Percentiles rank a stretch among this genome's conserved stretches.
Conservation (phyloP, 139 green algal genomes). For the Chlorella sp. region DNA sequence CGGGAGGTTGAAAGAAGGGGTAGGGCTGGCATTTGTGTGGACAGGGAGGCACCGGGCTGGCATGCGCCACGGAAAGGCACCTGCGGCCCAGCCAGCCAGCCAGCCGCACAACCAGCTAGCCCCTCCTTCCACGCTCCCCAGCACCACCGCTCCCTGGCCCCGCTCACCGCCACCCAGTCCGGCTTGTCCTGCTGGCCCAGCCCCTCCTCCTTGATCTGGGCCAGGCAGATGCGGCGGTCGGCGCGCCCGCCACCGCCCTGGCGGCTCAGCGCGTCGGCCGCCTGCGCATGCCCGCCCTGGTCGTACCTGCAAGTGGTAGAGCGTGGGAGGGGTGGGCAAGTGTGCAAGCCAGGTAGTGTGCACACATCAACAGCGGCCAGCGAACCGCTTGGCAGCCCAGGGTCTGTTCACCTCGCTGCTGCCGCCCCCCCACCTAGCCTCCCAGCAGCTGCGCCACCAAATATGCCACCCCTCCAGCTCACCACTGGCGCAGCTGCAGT, state of each 20-base stretch:
- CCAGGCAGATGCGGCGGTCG: slow-evolving; percentile 75
- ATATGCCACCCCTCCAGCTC: neutral
- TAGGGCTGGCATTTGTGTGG: too few species aligned
- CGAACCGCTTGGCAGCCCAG: too few species aligned
- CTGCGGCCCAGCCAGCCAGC: neutral
- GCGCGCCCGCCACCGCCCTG: slow-evolving; percentile 50
- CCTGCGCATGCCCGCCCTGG: slow-evolving; percentile 39
- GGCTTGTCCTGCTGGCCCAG: slow-evolving; percentile 71
- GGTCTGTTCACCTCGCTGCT: too few species aligned
- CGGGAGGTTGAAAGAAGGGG: neutral
- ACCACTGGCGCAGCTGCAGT: slow-evolving; percentile 71
- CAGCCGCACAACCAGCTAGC: neutral
- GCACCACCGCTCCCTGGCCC: too few species aligned
- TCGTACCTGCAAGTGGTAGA: slow-evolving; percentile 58
- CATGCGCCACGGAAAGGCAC: neutral
- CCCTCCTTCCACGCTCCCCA: too few species aligned
- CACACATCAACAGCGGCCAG: too few species aligned
- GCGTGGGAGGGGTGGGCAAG: neutral
- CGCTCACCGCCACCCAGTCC: slow-evolving; percentile 75
- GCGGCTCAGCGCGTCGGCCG: slow-evolving; percentile 57
- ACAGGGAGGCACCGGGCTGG: neutral
- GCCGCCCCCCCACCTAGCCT: too few species aligned
- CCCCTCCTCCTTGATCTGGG: slow-evolving; percentile 84
- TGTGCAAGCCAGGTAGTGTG: too few species aligned
- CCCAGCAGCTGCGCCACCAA: too few species aligned